A percentile compares a stretch with the other conserved stretches of the same genome.
Evolutionary conservation across 495 filamentous ascomycete species (phyloP).

Genomic region (Cercophora newfieldiana): DNA sequence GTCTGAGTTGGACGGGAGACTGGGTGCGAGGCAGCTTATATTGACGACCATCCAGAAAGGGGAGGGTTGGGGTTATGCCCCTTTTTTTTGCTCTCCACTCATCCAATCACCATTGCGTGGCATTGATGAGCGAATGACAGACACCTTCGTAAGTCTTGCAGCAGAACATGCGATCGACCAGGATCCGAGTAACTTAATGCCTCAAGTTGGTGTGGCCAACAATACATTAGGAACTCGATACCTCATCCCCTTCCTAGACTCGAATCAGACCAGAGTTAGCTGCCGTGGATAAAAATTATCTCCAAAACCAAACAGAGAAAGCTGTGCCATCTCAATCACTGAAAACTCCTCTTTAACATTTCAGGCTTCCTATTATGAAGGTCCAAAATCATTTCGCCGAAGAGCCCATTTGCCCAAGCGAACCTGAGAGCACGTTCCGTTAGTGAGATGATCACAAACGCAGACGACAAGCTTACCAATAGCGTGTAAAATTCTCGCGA

Average conservation of each 20-base stretch:
- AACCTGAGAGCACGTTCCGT: slow-evolving; percentile 44
- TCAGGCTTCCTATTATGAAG: slow-evolving; percentile 46
- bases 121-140: too few relatives aligned
- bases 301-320: not conserved
- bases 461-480: slow-evolving; percentile 45
- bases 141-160: too few relatives aligned
- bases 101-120: too few relatives aligned
- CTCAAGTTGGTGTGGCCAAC: too few relatives aligned
- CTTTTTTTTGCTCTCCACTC: too few relatives aligned
- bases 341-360: slow-evolving; percentile 41
- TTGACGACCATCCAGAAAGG: not conserved
- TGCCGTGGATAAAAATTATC: too few relatives aligned
- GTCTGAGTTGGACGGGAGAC: too few relatives aligned
- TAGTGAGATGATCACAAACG: not conserved
- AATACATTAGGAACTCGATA: too few relatives aligned
- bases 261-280: too few relatives aligned
- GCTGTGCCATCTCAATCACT: slow-evolving; percentile 22
- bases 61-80: not conserved
- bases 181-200: too few relatives aligned
- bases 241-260: too few relatives aligned
- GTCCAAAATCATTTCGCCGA: slow-evolving; percentile 65
- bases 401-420: slow-evolving; percentile 69
- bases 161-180: too few relatives aligned
- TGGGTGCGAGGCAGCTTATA: not conserved
- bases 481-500: slow-evolving; percentile 55